Evolutionary conservation across 352 stramenopile genomes (phyloP).

Genomic region (Globisporangium ultimum): DNA sequence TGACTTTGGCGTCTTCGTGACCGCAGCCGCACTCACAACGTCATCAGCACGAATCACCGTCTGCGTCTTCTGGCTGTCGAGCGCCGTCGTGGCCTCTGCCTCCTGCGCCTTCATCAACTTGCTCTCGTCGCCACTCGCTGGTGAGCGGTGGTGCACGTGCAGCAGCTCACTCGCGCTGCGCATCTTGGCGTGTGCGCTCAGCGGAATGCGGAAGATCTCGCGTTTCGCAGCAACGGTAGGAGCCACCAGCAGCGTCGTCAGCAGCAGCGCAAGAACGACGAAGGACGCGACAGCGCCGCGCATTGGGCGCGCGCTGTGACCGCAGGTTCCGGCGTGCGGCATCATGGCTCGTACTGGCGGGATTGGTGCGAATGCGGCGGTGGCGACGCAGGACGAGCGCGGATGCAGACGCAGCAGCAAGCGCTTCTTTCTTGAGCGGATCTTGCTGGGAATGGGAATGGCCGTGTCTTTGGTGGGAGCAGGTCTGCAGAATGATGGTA

Average conservation of each 20-base stretch:
- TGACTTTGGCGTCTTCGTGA: no score
- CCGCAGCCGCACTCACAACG: no score
- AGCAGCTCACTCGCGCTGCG: constrained; percentile 33
- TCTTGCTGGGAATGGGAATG: no score
- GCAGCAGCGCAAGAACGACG: background rate
- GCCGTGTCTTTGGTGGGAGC: background rate
- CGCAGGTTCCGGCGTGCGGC: background rate
- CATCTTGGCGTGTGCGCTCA: constrained; percentile 19
- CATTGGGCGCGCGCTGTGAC: background rate
- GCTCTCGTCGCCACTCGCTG: background rate
- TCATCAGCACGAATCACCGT: no score
- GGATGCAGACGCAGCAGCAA: background rate
- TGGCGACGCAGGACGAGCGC: background rate
- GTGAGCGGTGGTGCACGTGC: constrained; percentile 24
- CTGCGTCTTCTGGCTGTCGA: background rate
- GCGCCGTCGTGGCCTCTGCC: background rate
- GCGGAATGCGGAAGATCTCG: constrained; percentile 36
- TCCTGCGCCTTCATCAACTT: constrained; percentile 16
- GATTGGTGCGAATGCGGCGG: background rate
- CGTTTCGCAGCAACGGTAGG: background rate
- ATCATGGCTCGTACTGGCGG: background rate
- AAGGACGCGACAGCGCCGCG: no score
- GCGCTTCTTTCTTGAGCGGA: background rate
- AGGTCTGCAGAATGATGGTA: constrained; percentile 5
- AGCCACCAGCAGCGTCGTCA: background rate